Base-by-base conservation (phyloP, 345 rosid genomes). In the Eucalyptus regnans region DNA sequence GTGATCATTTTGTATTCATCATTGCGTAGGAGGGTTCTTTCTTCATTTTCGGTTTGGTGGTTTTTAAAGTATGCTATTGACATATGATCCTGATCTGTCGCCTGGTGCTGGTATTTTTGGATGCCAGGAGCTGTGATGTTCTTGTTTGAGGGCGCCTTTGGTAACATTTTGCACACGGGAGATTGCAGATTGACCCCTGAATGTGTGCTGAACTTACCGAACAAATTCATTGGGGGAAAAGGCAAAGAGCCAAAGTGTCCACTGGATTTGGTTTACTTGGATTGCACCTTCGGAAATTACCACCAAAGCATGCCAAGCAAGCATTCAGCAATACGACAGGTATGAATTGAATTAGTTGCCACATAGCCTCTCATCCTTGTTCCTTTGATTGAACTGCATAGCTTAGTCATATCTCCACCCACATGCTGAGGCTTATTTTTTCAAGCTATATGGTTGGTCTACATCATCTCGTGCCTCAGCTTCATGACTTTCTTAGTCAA, bases 91-190 rank as follows among this genome's bases (percentile, higher is more conserved):
- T 87, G 33, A 29, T 86, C 58, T 1, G 9, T 87, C 88, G 3
- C 84, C 48, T 37, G 48, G 48, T 41, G 7, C 44, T 37, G 29
- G 48, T 76, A 15, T 90, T 76, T 37, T 41, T 20, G 87, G 92
- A 93, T 91, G 89, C 90, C 96, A 96, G 99, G 99, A 91, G 98
- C 99, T 58, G 97, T 96, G n/a, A 96, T 95, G 99, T 96, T 96
- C 94, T 92, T 97, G 93, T 96, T 97, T 90, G 97, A 96, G 93
- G 99, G 99, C 37, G 89, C 88, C 89, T 97, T 96, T 79, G 99
- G 99, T 89, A 94, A 93, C 87, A 93, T 97, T 89, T 94, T 96
- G 91, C 98, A 96, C 93, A 94, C 98, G 37, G 99, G 99, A 92
- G 99, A 97, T 92, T 96, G 98, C 92, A 95, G 99, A 93, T 95